phyloP scores from a whole-genome alignment of 768 basidiomycete genomes.

The Suillus clintonianus region DNA sequence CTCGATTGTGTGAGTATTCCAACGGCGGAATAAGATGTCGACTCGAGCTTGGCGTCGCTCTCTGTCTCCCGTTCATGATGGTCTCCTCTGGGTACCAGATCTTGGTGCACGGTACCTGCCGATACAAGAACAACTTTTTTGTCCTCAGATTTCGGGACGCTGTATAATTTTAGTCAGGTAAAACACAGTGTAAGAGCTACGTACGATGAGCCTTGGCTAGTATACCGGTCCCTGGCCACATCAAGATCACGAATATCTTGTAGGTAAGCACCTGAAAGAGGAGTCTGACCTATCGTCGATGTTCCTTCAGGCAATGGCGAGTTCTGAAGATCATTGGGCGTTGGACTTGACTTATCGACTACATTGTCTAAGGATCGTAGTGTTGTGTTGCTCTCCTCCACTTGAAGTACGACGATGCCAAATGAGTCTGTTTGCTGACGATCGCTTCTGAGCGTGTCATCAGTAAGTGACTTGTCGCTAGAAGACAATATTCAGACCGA shows the following conservation, averaged over 20 bases:
- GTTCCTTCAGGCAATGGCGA: not conserved
- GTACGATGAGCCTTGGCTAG: not conserved
- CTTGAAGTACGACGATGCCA: not conserved
- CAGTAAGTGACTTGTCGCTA: not conserved
- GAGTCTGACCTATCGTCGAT: not conserved
- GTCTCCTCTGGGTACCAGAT: not conserved
- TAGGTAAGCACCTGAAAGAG: not conserved
- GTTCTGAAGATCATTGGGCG: not conserved
- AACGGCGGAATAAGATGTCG: not conserved
- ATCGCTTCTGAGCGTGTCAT: not conserved
- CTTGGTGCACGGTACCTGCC: not conserved
- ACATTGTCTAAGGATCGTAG: not conserved
- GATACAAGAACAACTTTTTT: not conserved
- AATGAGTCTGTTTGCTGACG: not conserved
- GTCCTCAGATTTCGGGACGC: not conserved
- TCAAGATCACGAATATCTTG: not conserved
- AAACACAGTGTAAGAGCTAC: not conserved
- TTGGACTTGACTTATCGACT: not conserved
- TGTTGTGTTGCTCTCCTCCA: not conserved
- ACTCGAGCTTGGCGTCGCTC: not conserved
- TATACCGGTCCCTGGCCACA: not conserved
- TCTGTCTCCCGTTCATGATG: not conserved
- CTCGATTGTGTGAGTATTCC: not conserved
- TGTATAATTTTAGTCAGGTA: not conserved
- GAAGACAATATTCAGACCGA: not conserved